phyloP scores from a whole-genome alignment of 768 basidiomycete genomes.

The Cyclocybe aegerita region DNA sequence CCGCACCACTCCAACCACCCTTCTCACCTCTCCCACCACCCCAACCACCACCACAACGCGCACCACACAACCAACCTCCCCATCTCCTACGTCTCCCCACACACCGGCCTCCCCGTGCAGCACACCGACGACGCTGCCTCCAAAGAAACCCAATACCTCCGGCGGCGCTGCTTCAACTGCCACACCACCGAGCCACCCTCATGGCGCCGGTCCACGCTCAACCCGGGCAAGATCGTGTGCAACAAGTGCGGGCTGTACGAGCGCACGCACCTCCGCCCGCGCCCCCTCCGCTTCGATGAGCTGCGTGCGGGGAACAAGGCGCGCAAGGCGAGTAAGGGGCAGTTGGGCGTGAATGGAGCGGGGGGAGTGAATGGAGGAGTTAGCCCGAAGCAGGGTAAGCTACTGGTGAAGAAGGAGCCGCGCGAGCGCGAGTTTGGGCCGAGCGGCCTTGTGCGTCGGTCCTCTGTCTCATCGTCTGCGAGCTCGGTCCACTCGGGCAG shows the following conservation, averaged over 20 bases:
- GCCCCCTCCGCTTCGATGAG: slow-evolving; percentile 86
- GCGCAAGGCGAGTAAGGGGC: slow-evolving; percentile 50
- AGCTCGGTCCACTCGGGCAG: slow-evolving; percentile 55
- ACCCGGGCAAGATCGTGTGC: slow-evolving; percentile 91
- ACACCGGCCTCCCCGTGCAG: slow-evolving; percentile 67
- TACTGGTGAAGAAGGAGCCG: slow-evolving; percentile 64
- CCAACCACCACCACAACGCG: neutral
- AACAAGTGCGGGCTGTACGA: slow-evolving; percentile 94
- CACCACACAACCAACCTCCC: slow-evolving; percentile 25
- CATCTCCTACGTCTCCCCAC: slow-evolving; percentile 39
- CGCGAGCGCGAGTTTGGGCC: slow-evolving; percentile 37
- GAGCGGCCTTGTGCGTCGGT: slow-evolving; percentile 45
- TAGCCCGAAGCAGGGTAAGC: slow-evolving; percentile 37
- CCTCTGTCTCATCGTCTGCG: slow-evolving; percentile 58
- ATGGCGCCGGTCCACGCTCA: slow-evolving; percentile 86
- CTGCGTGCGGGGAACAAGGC: slow-evolving; percentile 85
- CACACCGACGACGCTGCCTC: slow-evolving; percentile 90
- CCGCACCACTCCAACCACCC: neutral
- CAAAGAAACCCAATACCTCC: slow-evolving; percentile 89
- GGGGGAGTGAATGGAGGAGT: slow-evolving; percentile 10
- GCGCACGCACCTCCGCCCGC: slow-evolving; percentile 80
- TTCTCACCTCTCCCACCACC: neutral
- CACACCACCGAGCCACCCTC: slow-evolving; percentile 89
- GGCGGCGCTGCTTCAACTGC: slow-evolving; percentile 87
- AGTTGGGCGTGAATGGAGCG: slow-evolving; percentile 2